Percentiles rank a stretch among this genome's conserved stretches.
Conservation (phyloP, 2,329 filamentous ascomycete species). For the Fusarium sp. region DNA sequence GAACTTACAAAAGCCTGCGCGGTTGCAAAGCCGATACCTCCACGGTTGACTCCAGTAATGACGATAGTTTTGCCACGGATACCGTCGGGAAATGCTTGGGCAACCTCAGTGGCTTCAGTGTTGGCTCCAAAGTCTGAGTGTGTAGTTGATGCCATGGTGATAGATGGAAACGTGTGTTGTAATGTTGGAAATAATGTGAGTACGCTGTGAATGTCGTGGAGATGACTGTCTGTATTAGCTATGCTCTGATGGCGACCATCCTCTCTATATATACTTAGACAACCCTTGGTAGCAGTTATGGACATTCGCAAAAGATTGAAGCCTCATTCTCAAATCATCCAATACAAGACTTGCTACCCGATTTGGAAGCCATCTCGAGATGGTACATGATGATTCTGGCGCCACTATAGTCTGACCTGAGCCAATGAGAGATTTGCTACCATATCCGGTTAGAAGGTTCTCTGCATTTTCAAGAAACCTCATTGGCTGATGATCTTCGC, state of each 20-base stretch:
- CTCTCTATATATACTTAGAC: neutral
- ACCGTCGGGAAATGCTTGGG: neutral
- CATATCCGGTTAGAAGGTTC: neutral
- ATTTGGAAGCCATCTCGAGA: neutral
- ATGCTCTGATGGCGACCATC: fast-evolving
- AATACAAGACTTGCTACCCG: constrained; percentile 13
- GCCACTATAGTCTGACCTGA: neutral
- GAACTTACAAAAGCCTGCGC: neutral
- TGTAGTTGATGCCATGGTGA: constrained; percentile 7
- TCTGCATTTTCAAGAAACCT: fast-evolving
- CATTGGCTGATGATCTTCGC: neutral
- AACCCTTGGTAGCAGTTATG: fast-evolving
- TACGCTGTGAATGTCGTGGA: neutral
- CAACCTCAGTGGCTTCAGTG: neutral
- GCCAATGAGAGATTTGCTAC: constrained; percentile 16
- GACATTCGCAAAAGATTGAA: neutral
- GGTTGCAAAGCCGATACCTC: neutral
- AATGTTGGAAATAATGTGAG: neutral
- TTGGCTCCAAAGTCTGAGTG: neutral
- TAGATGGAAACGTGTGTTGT: fast-evolving
- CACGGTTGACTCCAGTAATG: neutral
- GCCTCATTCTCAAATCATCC: neutral
- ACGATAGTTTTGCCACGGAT: neutral
- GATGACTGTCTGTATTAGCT: neutral
- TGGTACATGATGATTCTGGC: neutral